phyloP scores from a whole-genome alignment of 2,329 filamentous ascomycete genomes.

The Elsinoe ampelina region DNA sequence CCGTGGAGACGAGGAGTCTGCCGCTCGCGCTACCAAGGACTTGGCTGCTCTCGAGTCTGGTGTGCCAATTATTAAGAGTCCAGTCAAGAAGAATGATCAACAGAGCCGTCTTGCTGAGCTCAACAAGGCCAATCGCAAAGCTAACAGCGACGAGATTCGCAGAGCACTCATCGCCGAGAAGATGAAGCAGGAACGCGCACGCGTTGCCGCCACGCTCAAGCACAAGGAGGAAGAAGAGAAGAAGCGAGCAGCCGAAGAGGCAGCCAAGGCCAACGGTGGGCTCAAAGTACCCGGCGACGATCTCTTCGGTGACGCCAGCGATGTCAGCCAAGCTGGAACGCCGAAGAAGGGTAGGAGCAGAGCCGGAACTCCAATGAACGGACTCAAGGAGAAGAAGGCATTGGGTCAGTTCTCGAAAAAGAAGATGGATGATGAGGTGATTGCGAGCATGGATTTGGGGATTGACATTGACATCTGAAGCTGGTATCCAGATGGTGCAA shows the following conservation, averaged over 20 bases:
- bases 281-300: slow-evolving; percentile 32
- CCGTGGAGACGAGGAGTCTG: slow-evolving; percentile 52
- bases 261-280: slow-evolving; percentile 21
- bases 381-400: slow-evolving; percentile 43
- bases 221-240: slow-evolving; percentile 38
- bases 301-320: slow-evolving; percentile 37
- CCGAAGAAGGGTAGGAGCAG: slow-evolving; percentile 32
- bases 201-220: slow-evolving; percentile 48
- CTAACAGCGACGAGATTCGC: slow-evolving; percentile 83
- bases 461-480: slow-evolving; percentile 77
- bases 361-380: slow-evolving; percentile 28
- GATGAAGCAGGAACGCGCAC: slow-evolving; percentile 28
- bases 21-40: slow-evolving; percentile 41
- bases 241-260: slow-evolving; percentile 25
- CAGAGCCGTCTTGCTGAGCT: slow-evolving; percentile 76
- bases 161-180: slow-evolving; percentile 77
- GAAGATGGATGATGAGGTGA: slow-evolving; percentile 85
- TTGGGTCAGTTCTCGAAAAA: slow-evolving; percentile 43
- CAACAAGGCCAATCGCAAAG: slow-evolving; percentile 73
- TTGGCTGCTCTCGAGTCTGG: slow-evolving; percentile 54
- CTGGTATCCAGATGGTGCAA: neutral
- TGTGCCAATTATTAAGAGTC: slow-evolving; percentile 47
- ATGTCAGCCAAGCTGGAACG: slow-evolving; percentile 38
- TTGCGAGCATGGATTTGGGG: slow-evolving; percentile 77
- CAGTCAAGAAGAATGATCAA: slow-evolving; percentile 46